Conservation (phyloP, 495 filamentous ascomycete species). For the Platismatia glauca region DNA sequence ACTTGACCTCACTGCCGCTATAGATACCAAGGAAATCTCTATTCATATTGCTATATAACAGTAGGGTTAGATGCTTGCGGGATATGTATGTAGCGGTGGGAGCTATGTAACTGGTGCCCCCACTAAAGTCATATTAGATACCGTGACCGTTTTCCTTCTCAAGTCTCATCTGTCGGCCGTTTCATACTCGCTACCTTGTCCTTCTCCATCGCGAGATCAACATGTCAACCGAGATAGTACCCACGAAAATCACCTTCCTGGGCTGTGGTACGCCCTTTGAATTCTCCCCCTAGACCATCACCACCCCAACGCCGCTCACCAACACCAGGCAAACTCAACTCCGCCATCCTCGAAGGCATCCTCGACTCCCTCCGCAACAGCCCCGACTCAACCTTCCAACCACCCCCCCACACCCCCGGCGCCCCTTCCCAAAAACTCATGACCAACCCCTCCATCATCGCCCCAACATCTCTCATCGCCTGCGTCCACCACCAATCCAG, state of each 20-base stretch:
- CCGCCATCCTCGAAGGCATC: constrained; percentile 12
- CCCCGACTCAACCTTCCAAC: background rate
- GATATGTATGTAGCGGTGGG: no score
- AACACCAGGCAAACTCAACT: constrained; percentile 6
- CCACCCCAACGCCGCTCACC: background rate
- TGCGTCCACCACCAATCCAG: constrained; percentile 10
- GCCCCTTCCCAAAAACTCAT: background rate
- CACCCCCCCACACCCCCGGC: background rate
- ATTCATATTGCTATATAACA: no score
- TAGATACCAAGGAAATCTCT: no score
- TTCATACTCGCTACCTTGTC: background rate
- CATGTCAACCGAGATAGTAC: background rate
- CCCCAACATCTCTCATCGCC: constrained; percentile 6
- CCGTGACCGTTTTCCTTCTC: no score
- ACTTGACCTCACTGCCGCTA: no score
- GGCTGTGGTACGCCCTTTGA: constrained; percentile 6
- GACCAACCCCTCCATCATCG: background rate
- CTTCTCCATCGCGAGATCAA: background rate
- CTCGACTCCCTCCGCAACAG: background rate
- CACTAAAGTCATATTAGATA: no score
- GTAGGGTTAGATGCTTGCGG: no score
- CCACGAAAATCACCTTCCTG: constrained; percentile 3
- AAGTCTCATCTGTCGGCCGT: no score
- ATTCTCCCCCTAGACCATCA: no score
- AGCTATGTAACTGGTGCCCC: no score